Evolutionary conservation across 1,139 yeast genomes (phyloP).

Genomic region (Petasospora rhodanensis): DNA sequence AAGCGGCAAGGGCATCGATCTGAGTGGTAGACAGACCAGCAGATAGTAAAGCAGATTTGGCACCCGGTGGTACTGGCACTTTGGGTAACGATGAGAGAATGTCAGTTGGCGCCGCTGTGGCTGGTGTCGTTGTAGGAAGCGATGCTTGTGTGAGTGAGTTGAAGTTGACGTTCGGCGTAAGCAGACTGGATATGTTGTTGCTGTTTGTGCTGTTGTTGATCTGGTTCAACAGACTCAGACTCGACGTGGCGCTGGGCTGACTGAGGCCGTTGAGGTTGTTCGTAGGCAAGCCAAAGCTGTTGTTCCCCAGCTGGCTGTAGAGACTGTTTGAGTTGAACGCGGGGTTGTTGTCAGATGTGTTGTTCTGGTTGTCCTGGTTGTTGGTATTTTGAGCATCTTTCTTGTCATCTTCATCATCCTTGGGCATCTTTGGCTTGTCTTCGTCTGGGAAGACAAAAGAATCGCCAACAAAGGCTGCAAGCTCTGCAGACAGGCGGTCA

Average conservation of each 20-base stretch:
- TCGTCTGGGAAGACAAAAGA: slow-evolving; percentile 75
- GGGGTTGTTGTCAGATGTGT: background rate
- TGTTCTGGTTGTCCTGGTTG: slow-evolving; percentile 9
- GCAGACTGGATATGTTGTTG: background rate
- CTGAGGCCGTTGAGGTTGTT: no score
- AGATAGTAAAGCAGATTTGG: slow-evolving; percentile 52
- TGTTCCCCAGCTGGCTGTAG: no score
- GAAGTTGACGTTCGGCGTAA: no score
- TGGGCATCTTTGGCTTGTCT: slow-evolving; percentile 45
- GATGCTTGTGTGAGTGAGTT: no score
- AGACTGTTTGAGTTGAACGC: no score
- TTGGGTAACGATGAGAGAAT: slow-evolving; percentile 42
- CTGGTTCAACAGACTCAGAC: no score
- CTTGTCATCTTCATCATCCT: slow-evolving; percentile 12
- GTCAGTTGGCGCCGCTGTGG: slow-evolving; percentile 13
- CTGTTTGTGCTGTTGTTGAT: slow-evolving; percentile 6
- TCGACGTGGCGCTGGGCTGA: no score
- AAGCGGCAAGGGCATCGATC: slow-evolving; percentile 65
- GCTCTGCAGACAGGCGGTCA: slow-evolving; percentile 64
- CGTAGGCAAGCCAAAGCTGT: no score
- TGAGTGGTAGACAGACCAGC: slow-evolving; percentile 67
- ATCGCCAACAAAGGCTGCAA: slow-evolving; percentile 79
- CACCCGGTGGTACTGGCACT: slow-evolving; percentile 70
- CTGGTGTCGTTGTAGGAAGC: background rate
- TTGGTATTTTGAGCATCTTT: no score